These are phyloP conservation scores for Psilocybe tampanensis DNA, from an alignment of 768 basidiomycete species.

Conservation along the genomic window DNA sequence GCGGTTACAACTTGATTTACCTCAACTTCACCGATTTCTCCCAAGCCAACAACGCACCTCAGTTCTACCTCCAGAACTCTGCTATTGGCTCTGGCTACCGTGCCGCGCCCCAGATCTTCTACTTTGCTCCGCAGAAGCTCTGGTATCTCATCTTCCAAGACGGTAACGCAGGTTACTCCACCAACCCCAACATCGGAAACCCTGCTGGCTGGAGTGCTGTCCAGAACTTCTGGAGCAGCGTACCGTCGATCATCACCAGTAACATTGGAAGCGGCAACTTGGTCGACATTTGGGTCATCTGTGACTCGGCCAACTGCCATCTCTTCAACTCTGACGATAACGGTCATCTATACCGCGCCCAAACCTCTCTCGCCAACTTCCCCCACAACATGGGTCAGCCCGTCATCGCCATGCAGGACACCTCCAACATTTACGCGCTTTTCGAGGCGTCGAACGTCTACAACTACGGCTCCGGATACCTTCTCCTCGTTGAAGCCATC, in stretches of 20 bases:
- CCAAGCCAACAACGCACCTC: slow-evolving; percentile 3
- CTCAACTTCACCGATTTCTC: slow-evolving; percentile 19
- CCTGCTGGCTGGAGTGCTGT: slow-evolving; percentile 19
- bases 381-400: slow-evolving; percentile 16
- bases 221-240: slow-evolving; percentile 16
- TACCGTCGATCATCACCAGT: slow-evolving; percentile 14
- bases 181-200: slow-evolving; percentile 20
- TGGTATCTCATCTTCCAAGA: slow-evolving; percentile 24
- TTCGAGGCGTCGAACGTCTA: slow-evolving; percentile 22
- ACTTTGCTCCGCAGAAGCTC: slow-evolving; percentile 21
- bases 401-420: slow-evolving; percentile 19
- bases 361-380: slow-evolving; percentile 18
- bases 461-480: slow-evolving; percentile 7
- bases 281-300: slow-evolving; percentile 25
- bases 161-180: slow-evolving; percentile 21
- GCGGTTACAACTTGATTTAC: slow-evolving; percentile 17
- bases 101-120: slow-evolving; percentile 21
- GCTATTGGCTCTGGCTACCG: slow-evolving; percentile 19
- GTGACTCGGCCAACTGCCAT: slow-evolving; percentile 18
- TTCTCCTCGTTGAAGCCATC: slow-evolving; percentile 22
- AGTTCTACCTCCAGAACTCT: slow-evolving; percentile 19
- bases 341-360: slow-evolving; percentile 22
- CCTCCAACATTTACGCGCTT: slow-evolving; percentile 6
- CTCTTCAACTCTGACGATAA: slow-evolving; percentile 24
- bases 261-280: slow-evolving; percentile 21